Base-by-base conservation (phyloP, 129 eudicot genomes). In the Ambrosia trifida region DNA sequence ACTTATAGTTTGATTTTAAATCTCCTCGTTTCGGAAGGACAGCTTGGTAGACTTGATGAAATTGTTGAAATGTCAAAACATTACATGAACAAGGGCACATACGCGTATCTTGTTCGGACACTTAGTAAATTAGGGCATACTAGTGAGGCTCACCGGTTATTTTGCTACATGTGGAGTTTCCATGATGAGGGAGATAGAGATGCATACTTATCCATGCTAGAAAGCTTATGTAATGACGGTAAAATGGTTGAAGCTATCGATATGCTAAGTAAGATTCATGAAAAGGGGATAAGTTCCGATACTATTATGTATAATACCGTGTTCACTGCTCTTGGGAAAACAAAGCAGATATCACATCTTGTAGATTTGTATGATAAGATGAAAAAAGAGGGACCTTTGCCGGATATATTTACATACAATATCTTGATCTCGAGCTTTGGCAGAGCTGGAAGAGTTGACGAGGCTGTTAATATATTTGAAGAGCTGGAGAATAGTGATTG, bases 121-220 rank as follows among this genome's bases (percentile, higher is more conserved):
- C 77, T 94, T 70, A 88, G 94, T 81, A 94, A 94, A 78, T 46
- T 88, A 77, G 99, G 99, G 5, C 99, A 94, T 70, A 79, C 97
- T 19, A 81, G 79, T 78, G 99, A 94, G 78, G 97, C 97, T 33
- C 99, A 94, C 65, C 85, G 99, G 50, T 72, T 94, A n/a, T 94
- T 94, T 68, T 94, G 97, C 73, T 80, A 87, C 78, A 90, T 94
- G 99, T 94, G 99, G 99, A 77, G 28, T 61, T 94, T 87, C 68
- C 96, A 94, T 51, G 93, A 86, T 69, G 76, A 74, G 62, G 99
- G 99, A 66, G 99, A 94, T 74, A 83, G 91, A 75, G 91, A 83
- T 77, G 99, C 96, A 1, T 94, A 81, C 52, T 50, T 90, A 53
- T 84, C 99, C 49, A 94, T 94, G 93, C 69, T 94, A 36, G 97